phyloP scores from a whole-genome alignment of 1,284 basidiomycete species.

The Ceratorhiza oryzae-sativae region DNA sequence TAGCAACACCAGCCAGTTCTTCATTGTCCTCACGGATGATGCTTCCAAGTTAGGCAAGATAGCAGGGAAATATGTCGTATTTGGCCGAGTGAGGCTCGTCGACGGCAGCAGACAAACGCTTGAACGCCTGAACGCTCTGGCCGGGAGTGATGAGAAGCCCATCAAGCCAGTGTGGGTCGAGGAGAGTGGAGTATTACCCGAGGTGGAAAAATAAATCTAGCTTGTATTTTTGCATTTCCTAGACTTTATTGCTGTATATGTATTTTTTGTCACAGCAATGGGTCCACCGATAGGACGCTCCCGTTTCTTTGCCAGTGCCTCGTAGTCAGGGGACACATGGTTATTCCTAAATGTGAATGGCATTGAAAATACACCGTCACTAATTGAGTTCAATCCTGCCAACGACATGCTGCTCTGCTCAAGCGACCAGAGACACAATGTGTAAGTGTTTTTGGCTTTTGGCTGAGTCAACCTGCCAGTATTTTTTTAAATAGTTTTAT shows the following conservation, averaged over 20 bases:
- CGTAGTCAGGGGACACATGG: slow-evolving; percentile 50
- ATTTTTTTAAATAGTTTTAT: too few relatives aligned
- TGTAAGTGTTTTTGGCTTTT: too few relatives aligned
- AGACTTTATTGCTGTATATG: slow-evolving; percentile 45
- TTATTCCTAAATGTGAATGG: slow-evolving; percentile 54
- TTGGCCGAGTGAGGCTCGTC: slow-evolving; percentile 50
- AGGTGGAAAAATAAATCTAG: neutral
- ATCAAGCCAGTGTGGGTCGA: slow-evolving; percentile 56
- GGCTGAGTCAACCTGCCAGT: too few relatives aligned
- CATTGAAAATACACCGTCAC: slow-evolving; percentile 55
- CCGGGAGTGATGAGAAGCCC: slow-evolving; percentile 53
- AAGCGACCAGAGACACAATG: too few relatives aligned
- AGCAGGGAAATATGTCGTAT: slow-evolving; percentile 59
- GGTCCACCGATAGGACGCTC: too few relatives aligned
- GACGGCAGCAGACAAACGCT: slow-evolving; percentile 52
- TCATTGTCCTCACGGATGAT: slow-evolving; percentile 57
- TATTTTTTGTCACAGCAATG: too few relatives aligned
- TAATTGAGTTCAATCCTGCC: slow-evolving; percentile 53
- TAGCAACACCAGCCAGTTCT: slow-evolving; percentile 57
- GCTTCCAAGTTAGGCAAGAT: slow-evolving; percentile 55
- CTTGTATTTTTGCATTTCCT: neutral
- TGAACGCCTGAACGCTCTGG: slow-evolving; percentile 52
- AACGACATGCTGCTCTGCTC: slow-evolving; percentile 54
- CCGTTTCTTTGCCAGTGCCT: slow-evolving; percentile 45
- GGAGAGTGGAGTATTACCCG: slow-evolving; percentile 51